These are phyloP conservation scores for Mucor ambiguus DNA, from an alignment of 371 early-diverging fungal genomes.

Conservation along the genomic window DNA sequence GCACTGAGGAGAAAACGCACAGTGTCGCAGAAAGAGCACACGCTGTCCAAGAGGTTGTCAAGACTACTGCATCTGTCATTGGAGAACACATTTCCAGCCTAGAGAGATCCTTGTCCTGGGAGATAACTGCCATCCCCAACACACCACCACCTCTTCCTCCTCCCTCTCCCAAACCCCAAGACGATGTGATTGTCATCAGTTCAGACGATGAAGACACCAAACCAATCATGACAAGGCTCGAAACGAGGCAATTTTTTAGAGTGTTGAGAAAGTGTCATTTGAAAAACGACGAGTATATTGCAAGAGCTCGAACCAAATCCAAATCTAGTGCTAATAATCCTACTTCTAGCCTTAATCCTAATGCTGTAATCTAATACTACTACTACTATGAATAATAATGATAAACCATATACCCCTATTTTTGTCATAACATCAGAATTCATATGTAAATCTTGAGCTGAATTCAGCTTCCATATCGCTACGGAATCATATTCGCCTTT, in stretches of 20 bases:
- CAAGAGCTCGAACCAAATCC: not conserved
- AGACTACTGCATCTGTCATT: not conserved
- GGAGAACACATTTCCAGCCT: not conserved
- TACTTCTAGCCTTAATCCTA: not conserved
- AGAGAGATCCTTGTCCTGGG: not conserved
- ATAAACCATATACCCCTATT: not conserved
- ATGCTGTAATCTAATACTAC: not conserved
- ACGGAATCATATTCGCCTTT: constrained; percentile 5
- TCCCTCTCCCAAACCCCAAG: not conserved
- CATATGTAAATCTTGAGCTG: not conserved
- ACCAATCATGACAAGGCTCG: not conserved
- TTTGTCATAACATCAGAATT: not conserved
- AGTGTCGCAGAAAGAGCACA: not conserved
- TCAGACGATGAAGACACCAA: not conserved
- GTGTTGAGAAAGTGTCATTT: not conserved
- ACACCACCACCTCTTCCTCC: not conserved
- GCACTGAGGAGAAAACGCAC: not conserved
- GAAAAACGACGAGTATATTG: not conserved
- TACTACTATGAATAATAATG: too few species aligned
- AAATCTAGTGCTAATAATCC: not conserved
- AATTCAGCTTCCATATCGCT: not conserved
- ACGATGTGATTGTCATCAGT: not conserved
- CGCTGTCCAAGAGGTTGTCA: not conserved
- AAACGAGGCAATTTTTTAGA: not conserved
- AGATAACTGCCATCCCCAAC: not conserved